These are phyloP conservation scores for Colletotrichum costaricense DNA, from an alignment of 2,329 filamentous ascomycete species.

Conservation along the genomic window DNA sequence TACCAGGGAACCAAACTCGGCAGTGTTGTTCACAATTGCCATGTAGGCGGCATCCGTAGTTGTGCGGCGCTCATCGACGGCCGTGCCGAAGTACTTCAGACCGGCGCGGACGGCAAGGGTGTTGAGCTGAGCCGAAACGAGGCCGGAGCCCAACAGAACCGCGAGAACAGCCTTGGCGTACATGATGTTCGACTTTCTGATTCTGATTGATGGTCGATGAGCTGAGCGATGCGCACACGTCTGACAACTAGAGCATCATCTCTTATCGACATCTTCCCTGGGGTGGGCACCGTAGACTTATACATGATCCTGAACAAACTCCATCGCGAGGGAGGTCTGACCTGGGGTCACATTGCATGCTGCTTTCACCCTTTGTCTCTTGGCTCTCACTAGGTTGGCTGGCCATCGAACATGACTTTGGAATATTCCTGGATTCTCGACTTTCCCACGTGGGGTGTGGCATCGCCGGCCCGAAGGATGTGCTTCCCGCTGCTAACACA, in stretches of 20 bases:
- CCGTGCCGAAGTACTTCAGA: conserved; percentile 70
- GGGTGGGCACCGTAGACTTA: conserved; percentile 1
- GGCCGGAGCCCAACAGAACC: conserved; percentile 27
- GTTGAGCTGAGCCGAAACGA: conserved; percentile 53
- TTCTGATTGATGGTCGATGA: too few relatives aligned
- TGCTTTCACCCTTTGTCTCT: background rate
- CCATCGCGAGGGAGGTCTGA: background rate
- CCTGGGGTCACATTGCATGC: background rate
- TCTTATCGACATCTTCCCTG: background rate
- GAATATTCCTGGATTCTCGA: background rate
- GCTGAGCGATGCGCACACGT: too few relatives aligned
- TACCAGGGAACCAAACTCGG: conserved; percentile 72
- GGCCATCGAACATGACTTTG: background rate
- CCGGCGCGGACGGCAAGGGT: conserved; percentile 63
- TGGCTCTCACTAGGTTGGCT: background rate
- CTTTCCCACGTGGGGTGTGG: conserved; percentile 9
- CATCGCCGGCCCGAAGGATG: conserved; percentile 16
- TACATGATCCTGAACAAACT: background rate
- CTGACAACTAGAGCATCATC: background rate
- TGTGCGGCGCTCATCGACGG: conserved; percentile 58
- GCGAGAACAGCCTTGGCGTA: conserved; percentile 33
- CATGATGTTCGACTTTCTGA: background rate
- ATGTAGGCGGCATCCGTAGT: conserved; percentile 62
- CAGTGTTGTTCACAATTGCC: conserved; percentile 60
- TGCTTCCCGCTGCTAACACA: background rate